Conservation (phyloP, 2,329 filamentous ascomycete genomes). For the Neopestalotiopsis clavispora region DNA sequence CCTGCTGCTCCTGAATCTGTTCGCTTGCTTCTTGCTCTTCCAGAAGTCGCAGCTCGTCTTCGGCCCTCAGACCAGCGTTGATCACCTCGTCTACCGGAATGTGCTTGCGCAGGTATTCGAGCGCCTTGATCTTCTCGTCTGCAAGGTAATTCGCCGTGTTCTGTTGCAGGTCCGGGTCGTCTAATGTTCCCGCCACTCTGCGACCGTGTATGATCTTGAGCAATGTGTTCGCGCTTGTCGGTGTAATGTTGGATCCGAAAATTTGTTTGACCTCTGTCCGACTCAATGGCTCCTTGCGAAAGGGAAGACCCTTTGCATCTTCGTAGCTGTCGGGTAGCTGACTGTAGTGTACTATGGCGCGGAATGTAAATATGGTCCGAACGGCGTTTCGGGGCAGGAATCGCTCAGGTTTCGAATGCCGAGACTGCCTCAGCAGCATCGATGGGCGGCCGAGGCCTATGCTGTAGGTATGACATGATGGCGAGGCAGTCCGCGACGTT, state of each 20-base stretch:
- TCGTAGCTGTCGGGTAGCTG: conserved; percentile 62
- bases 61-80: conserved; percentile 65
- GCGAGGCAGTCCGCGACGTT: conserved; percentile 18
- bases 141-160: conserved; percentile 52
- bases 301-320: conserved; percentile 59
- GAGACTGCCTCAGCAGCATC: conserved; percentile 8
- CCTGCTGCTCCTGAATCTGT: conserved; percentile 26
- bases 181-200: conserved; percentile 66
- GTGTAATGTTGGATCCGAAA: conserved; percentile 54
- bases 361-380: conserved; percentile 35
- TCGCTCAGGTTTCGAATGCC: conserved; percentile 14
- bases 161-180: conserved; percentile 57
- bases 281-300: conserved; percentile 54
- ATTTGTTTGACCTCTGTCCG: conserved; percentile 50
- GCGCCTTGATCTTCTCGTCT: conserved; percentile 48
- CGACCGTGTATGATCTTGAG: conserved; percentile 66
- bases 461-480: conserved; percentile 29
- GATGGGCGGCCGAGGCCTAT: conserved; percentile 21
- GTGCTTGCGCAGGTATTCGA: conserved; percentile 60
- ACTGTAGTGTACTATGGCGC: conserved; percentile 57
- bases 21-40: conserved; percentile 39
- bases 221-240: conserved; percentile 54
- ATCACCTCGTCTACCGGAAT: conserved; percentile 64
- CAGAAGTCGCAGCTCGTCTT: conserved; percentile 63
- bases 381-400: conserved; percentile 26